Conservation (phyloP, 192 early-diverging fungal species). For the Coemansia sp. region DNA sequence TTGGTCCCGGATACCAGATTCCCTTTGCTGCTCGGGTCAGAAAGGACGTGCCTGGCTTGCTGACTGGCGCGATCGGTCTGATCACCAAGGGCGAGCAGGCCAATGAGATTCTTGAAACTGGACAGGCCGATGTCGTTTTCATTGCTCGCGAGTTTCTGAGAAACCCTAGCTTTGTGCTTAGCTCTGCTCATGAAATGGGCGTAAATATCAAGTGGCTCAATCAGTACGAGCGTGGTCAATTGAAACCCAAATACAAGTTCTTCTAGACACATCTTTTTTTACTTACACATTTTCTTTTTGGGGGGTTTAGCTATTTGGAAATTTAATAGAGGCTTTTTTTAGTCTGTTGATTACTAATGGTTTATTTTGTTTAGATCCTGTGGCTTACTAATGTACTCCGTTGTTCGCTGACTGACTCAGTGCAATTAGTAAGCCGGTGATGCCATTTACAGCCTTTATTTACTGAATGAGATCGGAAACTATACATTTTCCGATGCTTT, state of each 20-base stretch:
- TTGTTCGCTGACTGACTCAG: no score
- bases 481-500: no score
- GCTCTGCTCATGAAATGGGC: constrained; percentile 63
- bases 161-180: constrained; percentile 60
- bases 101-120: constrained; percentile 61
- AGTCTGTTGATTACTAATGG: not conserved
- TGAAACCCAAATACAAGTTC: constrained; percentile 16
- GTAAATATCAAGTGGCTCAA: constrained; percentile 57
- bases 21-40: no score
- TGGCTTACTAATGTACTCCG: no score
- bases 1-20: no score
- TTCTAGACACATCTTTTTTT: not conserved
- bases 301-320: no score
- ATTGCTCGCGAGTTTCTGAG: constrained; percentile 64
- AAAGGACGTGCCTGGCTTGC: constrained; percentile 50
- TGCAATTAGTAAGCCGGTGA: no score
- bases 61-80: constrained; percentile 59
- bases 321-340: no score
- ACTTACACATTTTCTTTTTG: no score
- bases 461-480: not conserved
- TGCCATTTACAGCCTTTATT: no score
- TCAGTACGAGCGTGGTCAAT: constrained; percentile 55
- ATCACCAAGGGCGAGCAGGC: constrained; percentile 62
- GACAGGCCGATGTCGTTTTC: constrained; percentile 66
- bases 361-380: not conserved